phyloP scores from a whole-genome alignment of 2,329 filamentous ascomycete species.

The Xylariomycetidae sp. region DNA sequence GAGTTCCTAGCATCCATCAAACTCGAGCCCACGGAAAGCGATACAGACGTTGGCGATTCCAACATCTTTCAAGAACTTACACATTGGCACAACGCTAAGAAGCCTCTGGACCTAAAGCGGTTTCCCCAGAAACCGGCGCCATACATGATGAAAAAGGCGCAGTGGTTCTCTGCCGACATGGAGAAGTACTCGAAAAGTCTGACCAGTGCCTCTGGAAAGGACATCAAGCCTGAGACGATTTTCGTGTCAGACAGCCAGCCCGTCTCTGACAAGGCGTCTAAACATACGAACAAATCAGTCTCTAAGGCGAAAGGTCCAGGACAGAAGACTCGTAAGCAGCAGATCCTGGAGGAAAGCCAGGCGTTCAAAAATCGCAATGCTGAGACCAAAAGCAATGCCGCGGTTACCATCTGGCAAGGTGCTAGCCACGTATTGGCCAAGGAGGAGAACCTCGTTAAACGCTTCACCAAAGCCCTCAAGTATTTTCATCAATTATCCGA shows the following conservation, averaged over 20 bases:
- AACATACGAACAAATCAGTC: neutral
- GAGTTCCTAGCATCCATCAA: conserved; percentile 37
- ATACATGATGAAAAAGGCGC: conserved; percentile 42
- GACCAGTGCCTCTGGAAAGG: conserved; percentile 57
- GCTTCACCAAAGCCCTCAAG: conserved; percentile 42
- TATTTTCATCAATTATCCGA: conserved; percentile 38
- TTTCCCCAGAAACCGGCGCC: conserved; percentile 20
- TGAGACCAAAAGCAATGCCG: conserved; percentile 20
- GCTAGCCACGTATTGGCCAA: conserved; percentile 41
- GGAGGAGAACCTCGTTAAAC: conserved; percentile 33
- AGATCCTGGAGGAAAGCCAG: conserved; percentile 17
- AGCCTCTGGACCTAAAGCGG: conserved; percentile 37
- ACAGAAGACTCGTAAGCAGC: conserved; percentile 1
- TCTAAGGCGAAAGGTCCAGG: neutral
- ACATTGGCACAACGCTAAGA: conserved; percentile 60
- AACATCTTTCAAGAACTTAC: conserved; percentile 41
- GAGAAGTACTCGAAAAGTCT: conserved; percentile 63
- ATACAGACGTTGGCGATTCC: conserved; percentile 18
- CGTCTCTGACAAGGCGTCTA: neutral
- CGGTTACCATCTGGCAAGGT: conserved; percentile 37
- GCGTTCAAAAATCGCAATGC: conserved; percentile 20
- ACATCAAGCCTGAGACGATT: conserved; percentile 58
- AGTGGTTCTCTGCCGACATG: conserved; percentile 63
- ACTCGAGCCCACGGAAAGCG: conserved; percentile 25
- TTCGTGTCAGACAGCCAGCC: conserved; percentile 31